Conservation (phyloP, 2,329 filamentous ascomycete genomes). For the Parafenestella ontariensis region DNA sequence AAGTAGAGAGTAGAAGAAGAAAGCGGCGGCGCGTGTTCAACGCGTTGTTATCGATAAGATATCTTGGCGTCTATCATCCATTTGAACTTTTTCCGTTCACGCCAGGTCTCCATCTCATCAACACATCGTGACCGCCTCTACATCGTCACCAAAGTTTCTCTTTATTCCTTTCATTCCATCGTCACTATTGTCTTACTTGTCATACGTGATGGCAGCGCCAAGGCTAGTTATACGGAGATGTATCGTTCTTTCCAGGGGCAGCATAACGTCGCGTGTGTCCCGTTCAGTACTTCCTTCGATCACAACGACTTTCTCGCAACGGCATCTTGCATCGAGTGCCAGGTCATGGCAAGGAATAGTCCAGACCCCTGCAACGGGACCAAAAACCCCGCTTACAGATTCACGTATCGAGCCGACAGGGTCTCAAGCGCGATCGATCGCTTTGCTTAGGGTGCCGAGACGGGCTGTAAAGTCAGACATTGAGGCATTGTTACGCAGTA, state of each 20-base stretch:
- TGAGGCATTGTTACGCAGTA: slow-evolving; percentile 15
- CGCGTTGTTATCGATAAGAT: not conserved
- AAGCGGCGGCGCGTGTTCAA: not conserved
- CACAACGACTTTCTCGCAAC: slow-evolving; percentile 13
- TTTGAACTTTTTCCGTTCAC: not conserved
- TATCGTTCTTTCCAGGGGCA: slow-evolving; percentile 16
- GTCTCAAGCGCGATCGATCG: slow-evolving; percentile 13
- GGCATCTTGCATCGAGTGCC: slow-evolving; percentile 19
- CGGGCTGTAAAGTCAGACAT: slow-evolving; percentile 15
- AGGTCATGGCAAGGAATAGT: slow-evolving; percentile 6
- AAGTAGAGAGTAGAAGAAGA: not conserved
- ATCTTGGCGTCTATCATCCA: not conserved
- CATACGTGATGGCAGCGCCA: slow-evolving; percentile 22
- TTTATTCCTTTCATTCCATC: not conserved
- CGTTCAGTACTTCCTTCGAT: slow-evolving; percentile 13
- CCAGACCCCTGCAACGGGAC: slow-evolving; percentile 11
- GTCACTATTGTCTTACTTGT: not conserved
- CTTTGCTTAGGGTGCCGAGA: slow-evolving; percentile 16
- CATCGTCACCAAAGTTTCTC: not conserved
- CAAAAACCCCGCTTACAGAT: slow-evolving; percentile 8
- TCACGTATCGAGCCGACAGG: not conserved
- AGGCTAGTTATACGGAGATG: slow-evolving; percentile 16
- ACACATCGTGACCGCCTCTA: not conserved
- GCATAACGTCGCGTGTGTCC: slow-evolving; percentile 14
- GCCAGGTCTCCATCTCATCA: not conserved